Evolutionary conservation across 108 stramenopile genomes (phyloP), one percentile per base, ranked within the genome.

Genomic region (Bacterosira constricta): DNA sequence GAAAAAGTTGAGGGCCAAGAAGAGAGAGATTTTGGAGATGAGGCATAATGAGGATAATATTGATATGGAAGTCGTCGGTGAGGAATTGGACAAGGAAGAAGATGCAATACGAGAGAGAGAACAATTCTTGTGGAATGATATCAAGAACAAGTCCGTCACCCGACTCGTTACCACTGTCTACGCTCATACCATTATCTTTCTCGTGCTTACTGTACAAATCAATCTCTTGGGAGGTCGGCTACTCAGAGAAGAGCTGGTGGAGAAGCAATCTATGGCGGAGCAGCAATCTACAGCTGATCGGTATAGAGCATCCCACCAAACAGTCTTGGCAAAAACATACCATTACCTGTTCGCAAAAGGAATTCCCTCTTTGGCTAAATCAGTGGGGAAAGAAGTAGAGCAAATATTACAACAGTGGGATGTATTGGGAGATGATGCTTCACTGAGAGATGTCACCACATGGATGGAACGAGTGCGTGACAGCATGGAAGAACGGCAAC

Each of bases 131-230:
- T 74, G 78, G 73, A 71, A 85, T 20, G 50, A 4, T 13, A 79
- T 85, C 41, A 82, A 79, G 60, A 62, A 75, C 53, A 60, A 75
- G 59, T 69, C 81, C 12, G 31, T 82, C 13, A 81, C 84, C 6
- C 72, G 81, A 37, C 58, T 85, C 15, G 18, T 85, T n/a, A 55
- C 73, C 17, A 85, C 84, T 6, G 69, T 42, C 25, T 85, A 82
- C 57, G 84, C 66, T 9, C 84, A 85, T 25, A 75, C 73, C 6
- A 58, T 71, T 20, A 59, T 82, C n/a, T 82, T 82, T 47, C 53
- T 82, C n/a, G 73, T 82, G 11, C 62, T 85, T 6, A 81, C 81
- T 15, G 77, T 79, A 3, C 84, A 82, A 63, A 69, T 82, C 17
- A 69, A 82, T 62, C 39, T 85, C 17, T 41, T 84, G 62, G 80